phyloP scores from a whole-genome alignment of 2,329 filamentous ascomycete species.

The Ophiostoma angusticollis region DNA sequence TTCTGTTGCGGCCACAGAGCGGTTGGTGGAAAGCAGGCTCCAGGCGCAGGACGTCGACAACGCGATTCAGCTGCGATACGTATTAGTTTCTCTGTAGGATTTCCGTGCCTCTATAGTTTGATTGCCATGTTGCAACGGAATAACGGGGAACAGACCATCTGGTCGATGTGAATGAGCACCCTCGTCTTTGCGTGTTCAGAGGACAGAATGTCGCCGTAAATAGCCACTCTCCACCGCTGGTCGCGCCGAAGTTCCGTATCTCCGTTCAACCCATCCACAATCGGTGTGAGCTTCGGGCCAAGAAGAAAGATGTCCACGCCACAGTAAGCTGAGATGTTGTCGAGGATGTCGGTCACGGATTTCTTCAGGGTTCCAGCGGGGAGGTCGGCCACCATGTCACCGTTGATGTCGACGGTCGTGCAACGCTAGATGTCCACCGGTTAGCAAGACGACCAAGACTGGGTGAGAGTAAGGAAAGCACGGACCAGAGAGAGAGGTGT shows the following conservation, averaged over 20 bases:
- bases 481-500: conserved; percentile 72
- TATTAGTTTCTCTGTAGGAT: neutral
- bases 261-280: conserved; percentile 61
- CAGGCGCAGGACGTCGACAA: conserved; percentile 67
- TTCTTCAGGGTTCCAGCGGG: conserved; percentile 55
- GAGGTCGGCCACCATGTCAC: conserved; percentile 71
- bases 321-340: conserved; percentile 75
- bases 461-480: neutral
- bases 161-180: conserved; percentile 93
- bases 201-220: conserved; percentile 91
- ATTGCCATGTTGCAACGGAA: neutral
- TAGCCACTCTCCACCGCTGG: conserved; percentile 80
- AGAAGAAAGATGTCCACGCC: conserved; percentile 95
- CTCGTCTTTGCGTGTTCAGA: conserved; percentile 95
- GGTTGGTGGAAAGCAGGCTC: conserved; percentile 83
- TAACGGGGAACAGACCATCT: conserved; percentile 48
- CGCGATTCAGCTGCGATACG: conserved; percentile 47
- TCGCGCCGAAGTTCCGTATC: conserved; percentile 75
- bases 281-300: conserved; percentile 73
- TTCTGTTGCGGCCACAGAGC: conserved; percentile 82
- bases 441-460: conserved; percentile 8
- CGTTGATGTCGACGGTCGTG: conserved; percentile 86
- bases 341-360: conserved; percentile 69
- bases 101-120: neutral
- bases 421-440: conserved; percentile 52